Conservation (phyloP, 2,329 filamentous ascomycete species). For the Amylocarpus encephaloides region DNA sequence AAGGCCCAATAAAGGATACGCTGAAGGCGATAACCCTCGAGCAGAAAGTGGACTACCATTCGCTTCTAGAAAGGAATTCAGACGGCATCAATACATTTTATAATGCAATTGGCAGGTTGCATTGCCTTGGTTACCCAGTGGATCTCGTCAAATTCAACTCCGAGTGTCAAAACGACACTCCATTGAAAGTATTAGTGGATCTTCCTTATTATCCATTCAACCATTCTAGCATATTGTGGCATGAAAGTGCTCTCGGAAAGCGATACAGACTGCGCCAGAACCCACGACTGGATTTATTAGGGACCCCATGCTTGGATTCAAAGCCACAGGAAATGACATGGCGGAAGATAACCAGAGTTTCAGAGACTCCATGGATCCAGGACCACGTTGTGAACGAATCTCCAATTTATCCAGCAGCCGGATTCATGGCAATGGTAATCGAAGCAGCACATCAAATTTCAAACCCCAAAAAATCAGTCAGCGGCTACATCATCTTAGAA, state of each 20-base stretch:
- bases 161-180: not conserved
- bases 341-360: constrained; percentile 24
- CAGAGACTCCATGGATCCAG: constrained; percentile 26
- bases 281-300: constrained; percentile 34
- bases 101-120: not conserved
- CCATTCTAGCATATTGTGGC: constrained; percentile 45
- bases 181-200: constrained; percentile 32
- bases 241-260: constrained; percentile 42
- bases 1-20: constrained; percentile 1
- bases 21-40: not conserved
- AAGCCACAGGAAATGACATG: constrained; percentile 23
- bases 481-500: no score
- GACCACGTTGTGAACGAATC: constrained; percentile 22
- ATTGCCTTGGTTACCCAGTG: not conserved
- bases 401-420: constrained; percentile 27
- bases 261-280: constrained; percentile 41
- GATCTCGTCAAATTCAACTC: not conserved
- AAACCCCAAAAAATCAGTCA: constrained; percentile 18
- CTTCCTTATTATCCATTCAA: constrained; percentile 49
- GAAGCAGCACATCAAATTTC: constrained; percentile 11
- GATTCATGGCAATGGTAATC: constrained; percentile 24
- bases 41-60: not conserved
- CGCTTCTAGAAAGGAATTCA: not conserved
- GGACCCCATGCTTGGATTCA: constrained; percentile 18
- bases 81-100: not conserved